A percentile compares a stretch with the other conserved stretches of the same genome.
Evolutionary conservation across 2,329 filamentous ascomycete genomes (phyloP).

Genomic region (Xylaria sp.): DNA sequence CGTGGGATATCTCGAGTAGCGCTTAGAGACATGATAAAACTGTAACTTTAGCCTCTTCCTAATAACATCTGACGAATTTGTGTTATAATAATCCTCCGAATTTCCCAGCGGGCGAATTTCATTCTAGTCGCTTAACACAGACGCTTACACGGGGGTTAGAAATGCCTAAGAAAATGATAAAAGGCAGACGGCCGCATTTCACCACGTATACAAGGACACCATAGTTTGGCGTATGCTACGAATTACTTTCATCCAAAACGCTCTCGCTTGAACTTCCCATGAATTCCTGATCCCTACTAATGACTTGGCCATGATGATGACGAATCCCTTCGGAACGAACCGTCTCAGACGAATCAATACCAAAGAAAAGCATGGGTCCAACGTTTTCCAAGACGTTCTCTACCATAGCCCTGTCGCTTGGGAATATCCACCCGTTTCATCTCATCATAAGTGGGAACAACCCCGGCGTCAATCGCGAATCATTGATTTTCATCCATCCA

Average conservation of each 20-base stretch:
- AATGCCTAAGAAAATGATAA: neutral
- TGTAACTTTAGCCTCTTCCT: neutral
- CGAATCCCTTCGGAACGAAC: conserved; percentile 19
- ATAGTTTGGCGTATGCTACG: neutral
- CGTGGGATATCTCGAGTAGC: conserved; percentile 34
- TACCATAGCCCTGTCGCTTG: conserved; percentile 4
- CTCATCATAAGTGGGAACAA: conserved; percentile 31
- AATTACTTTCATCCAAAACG: neutral
- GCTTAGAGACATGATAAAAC: conserved; percentile 3
- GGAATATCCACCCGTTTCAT: conserved; percentile 31
- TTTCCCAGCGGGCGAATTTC: neutral
- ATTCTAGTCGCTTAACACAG: neutral
- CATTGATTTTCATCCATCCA: conserved; percentile 9
- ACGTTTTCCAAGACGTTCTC: neutral
- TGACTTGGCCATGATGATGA: conserved; percentile 7
- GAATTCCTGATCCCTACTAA: neutral
- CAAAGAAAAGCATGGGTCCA: neutral
- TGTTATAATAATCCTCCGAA: neutral
- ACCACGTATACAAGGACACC: no score
- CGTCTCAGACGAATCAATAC: conserved; percentile 11
- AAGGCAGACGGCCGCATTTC: neutral
- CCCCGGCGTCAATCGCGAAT: conserved; percentile 34
- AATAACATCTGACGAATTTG: neutral
- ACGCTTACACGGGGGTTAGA: neutral
- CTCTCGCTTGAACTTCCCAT: conserved; percentile 1